Conservation (phyloP, 352 stramenopile genomes). For the Phytophthora sojae region DNA sequence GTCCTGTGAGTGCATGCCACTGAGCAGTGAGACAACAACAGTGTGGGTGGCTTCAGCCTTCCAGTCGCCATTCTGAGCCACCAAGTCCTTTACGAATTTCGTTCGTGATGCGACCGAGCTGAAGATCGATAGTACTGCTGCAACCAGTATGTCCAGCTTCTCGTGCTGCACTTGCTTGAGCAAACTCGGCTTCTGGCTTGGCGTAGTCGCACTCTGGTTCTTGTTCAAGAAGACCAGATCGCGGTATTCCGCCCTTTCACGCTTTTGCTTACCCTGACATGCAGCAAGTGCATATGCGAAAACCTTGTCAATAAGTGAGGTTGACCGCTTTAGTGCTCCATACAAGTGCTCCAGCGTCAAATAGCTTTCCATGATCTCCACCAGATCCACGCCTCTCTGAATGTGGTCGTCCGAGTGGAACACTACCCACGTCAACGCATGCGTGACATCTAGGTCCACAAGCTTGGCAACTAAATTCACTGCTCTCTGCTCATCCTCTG, state of each 20-base stretch:
- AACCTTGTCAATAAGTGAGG: constrained; percentile 34
- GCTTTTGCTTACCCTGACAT: constrained; percentile 16
- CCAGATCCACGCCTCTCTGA: constrained; percentile 24
- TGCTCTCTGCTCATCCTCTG: constrained; percentile 27
- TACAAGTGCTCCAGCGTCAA: constrained; percentile 60
- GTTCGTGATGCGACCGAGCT: constrained; percentile 22
- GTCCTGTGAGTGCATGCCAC: constrained; percentile 10
- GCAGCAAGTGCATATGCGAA: constrained; percentile 23
- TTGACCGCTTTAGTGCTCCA: constrained; percentile 41
- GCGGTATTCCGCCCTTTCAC: constrained; percentile 32
- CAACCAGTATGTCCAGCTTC: constrained; percentile 37
- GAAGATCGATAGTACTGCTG: constrained; percentile 31
- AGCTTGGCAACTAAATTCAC: constrained; percentile 54
- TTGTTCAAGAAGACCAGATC: constrained; percentile 54
- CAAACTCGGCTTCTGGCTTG: constrained; percentile 14
- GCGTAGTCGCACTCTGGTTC: constrained; percentile 17
- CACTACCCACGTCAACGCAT: constrained; percentile 79
- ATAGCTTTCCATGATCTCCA: constrained; percentile 55
- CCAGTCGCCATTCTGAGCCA: constrained; percentile 35
- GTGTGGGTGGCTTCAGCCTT: constrained; percentile 30
- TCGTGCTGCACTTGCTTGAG: constrained; percentile 40
- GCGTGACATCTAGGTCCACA: constrained; percentile 74
- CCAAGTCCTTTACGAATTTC: constrained; percentile 23
- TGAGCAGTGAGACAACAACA: constrained; percentile 37
- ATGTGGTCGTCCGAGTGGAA: constrained; percentile 56